Percentiles rank a stretch among this genome's conserved stretches.
phyloP scores from a whole-genome alignment of 768 basidiomycete species.

The Strobilomyces dryophilus region DNA sequence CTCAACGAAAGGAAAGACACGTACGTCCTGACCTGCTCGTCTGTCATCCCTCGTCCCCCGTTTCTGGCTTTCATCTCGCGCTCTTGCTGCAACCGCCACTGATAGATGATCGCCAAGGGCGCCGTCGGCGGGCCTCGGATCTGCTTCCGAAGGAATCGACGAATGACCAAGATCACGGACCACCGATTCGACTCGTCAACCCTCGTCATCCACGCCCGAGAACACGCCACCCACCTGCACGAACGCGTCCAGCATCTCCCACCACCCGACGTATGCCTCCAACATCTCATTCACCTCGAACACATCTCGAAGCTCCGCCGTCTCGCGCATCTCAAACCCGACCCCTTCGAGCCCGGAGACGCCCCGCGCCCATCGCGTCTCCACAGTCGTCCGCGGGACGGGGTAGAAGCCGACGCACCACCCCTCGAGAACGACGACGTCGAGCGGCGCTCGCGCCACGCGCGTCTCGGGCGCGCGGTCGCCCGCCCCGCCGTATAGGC shows the following conservation, averaged over 20 bases:
- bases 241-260: constrained; percentile 68
- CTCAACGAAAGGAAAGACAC: constrained; percentile 1
- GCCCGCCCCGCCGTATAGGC: constrained; percentile 72
- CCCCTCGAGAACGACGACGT: constrained; percentile 91
- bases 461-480: constrained; percentile 57
- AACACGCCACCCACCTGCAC: constrained; percentile 47
- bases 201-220: neutral
- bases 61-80: constrained; percentile 81
- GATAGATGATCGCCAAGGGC: constrained; percentile 60
- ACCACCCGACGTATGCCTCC: constrained; percentile 57
- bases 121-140: constrained; percentile 35
- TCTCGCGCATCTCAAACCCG: constrained; percentile 31
- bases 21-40: constrained; percentile 63
- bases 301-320: constrained; percentile 50
- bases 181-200: neutral
- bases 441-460: constrained; percentile 49
- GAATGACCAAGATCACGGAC: neutral
- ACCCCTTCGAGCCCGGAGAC: constrained; percentile 20
- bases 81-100: constrained; percentile 89
- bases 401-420: constrained; percentile 93
- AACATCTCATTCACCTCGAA: constrained; percentile 61
- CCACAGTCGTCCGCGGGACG: constrained; percentile 46
- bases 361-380: constrained; percentile 44
- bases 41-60: constrained; percentile 86
- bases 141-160: constrained; percentile 17